Conservation (phyloP, 1,284 basidiomycete genomes). For the Marasmius fiardii region DNA sequence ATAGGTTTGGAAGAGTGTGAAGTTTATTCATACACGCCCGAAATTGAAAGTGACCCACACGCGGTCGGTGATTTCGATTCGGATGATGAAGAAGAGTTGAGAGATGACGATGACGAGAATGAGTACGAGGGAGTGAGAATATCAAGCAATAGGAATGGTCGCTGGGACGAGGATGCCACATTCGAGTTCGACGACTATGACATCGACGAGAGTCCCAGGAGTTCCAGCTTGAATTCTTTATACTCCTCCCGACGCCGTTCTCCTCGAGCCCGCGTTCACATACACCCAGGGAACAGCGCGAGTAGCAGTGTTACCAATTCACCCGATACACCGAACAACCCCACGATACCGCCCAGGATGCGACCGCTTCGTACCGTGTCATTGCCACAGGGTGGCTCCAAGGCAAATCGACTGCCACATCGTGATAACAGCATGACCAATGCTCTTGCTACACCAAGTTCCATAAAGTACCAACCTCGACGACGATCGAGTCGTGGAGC, state of each 20-base stretch:
- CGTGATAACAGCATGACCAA: slow-evolving; percentile 1
- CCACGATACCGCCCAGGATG: background rate
- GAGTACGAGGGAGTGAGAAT: slow-evolving; percentile 27
- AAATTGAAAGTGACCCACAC: slow-evolving; percentile 94
- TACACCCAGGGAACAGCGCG: slow-evolving; percentile 1
- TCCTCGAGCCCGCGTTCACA: background rate
- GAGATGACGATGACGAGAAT: background rate
- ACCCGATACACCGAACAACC: slow-evolving; percentile 1
- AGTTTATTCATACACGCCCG: slow-evolving; percentile 93
- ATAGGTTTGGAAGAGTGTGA: slow-evolving; percentile 92
- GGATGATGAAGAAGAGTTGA: background rate
- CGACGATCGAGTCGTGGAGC: slow-evolving; percentile 50
- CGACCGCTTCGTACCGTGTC: background rate
- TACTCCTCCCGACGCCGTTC: background rate
- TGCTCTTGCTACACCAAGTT: background rate
- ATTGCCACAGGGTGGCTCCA: background rate
- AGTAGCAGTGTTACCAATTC: slow-evolving; percentile 5
- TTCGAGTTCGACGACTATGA: slow-evolving; percentile 83
- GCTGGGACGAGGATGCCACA: slow-evolving; percentile 49
- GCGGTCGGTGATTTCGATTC: slow-evolving; percentile 49
- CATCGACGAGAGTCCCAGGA: slow-evolving; percentile 47
- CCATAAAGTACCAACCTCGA: slow-evolving; percentile 4
- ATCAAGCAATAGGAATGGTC: background rate
- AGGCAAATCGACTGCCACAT: background rate
- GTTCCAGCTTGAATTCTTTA: slow-evolving; percentile 11